Base-by-base conservation (phyloP, 169 alveolate genomes). In the Cryptosporidium xiaoi region DNA sequence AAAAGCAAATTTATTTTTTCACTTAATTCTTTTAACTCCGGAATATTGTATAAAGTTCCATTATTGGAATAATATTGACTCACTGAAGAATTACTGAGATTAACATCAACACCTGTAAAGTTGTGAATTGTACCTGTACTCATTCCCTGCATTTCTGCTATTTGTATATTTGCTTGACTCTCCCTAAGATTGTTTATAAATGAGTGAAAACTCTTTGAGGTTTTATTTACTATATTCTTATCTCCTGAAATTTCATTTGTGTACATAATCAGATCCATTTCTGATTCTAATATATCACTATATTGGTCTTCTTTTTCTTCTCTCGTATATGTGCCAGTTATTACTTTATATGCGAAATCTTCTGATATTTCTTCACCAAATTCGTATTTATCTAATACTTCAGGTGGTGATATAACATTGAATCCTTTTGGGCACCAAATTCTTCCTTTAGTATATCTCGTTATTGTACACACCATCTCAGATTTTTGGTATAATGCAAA, bases 361-460 rank as follows among this genome's bases (percentile, higher is more conserved):
- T 77, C 71, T 3, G 87, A 50, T 16, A 77, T 77, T 48, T 60
- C 71, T 3, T 77, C 87, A 36, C 87, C 87, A 60, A 77, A 77
- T 27, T 77, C 71, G n/a, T 77, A 77, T 51, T 77, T 77, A n/a
- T 77, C 87, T 40, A 77, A 24, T n/a, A 62, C 46, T 44, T 77
- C 71, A 8, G 87, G 87, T 56, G 87, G 71, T 3, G 33, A 77
- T 46, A 77, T 77, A 15, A 77, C 69, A 27, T 77, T 77, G 48
- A 77, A 77, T 6, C 87, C 87, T 20, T 77, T 77, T 4, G 87
- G 87, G 56, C 87, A 77, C 87, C 87, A 77, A 62, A 77, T 77
- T 15, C 71, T 34, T 31, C 87, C 87, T 36, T 44, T 77, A 6
- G 87, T 24, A 24, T 60, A 77, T 12, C 58, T 77, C 1, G 40